phyloP scores from a whole-genome alignment of 73 alveolate species.

The Paramecium octaurelia region DNA sequence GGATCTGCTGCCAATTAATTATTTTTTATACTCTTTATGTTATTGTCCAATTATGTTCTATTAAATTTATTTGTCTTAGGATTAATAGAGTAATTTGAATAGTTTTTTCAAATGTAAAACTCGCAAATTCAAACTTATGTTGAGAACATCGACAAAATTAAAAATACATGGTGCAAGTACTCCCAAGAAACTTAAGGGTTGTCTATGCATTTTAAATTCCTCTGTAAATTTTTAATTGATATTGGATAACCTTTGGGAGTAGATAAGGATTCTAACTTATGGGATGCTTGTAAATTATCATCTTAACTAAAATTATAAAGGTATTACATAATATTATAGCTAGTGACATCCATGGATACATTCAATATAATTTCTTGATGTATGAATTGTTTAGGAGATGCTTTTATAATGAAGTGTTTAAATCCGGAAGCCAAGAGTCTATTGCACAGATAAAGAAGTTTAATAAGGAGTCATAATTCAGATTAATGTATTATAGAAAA shows the following conservation, averaged over 20 bases:
- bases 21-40: neutral
- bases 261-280: neutral
- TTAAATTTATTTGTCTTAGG: neutral
- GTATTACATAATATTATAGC: neutral
- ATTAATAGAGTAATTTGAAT: conserved; percentile 23
- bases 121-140: conserved; percentile 16
- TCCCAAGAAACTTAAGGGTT: neutral
- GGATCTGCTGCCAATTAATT: neutral
- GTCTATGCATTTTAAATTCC: neutral
- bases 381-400: neutral
- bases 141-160: neutral
- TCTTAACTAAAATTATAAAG: neutral
- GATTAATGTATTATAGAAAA: neutral
- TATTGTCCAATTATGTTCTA: neutral
- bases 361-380: neutral
- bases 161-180: conserved; percentile 5
- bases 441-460: neutral
- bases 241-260: conserved; percentile 5
- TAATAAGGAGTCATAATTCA: neutral
- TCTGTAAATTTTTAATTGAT: neutral
- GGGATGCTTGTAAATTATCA: conserved; percentile 20
- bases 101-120: neutral
- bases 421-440: neutral
- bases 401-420: neutral
- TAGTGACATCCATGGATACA: neutral